These are phyloP conservation scores for Colletotrichum horii DNA, from an alignment of 2,329 filamentous ascomycete species.

Conservation along the genomic window DNA sequence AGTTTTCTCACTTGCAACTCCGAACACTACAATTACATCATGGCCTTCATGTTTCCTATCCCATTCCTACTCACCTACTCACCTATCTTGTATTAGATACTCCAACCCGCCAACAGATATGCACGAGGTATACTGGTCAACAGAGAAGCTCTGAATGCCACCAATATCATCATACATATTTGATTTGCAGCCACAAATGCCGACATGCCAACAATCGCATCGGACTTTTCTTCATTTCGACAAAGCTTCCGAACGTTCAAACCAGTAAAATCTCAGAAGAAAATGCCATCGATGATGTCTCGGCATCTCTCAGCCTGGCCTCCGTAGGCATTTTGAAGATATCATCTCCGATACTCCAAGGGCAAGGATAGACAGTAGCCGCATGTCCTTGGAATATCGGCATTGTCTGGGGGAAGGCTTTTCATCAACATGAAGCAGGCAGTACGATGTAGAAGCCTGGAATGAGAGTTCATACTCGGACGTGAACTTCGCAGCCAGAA, in stretches of 20 bases:
- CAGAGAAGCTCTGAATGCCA: neutral
- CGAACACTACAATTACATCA: too few relatives aligned
- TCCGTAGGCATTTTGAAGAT: too few relatives aligned
- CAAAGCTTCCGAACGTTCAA: neutral
- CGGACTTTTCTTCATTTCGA: too few relatives aligned
- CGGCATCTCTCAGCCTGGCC: neutral
- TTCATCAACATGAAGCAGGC: neutral
- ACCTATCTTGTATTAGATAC: neutral
- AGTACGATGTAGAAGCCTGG: neutral
- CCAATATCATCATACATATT: neutral
- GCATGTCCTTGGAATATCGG: neutral
- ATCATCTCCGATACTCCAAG: too few relatives aligned
- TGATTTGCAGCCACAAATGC: neutral
- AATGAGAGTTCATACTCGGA: neutral
- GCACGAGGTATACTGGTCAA: neutral
- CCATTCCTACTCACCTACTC: too few relatives aligned
- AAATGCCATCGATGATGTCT: neutral
- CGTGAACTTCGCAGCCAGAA: too few relatives aligned
- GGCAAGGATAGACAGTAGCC: neutral
- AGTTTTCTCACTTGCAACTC: neutral
- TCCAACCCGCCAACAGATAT: neutral
- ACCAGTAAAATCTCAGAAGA: fast-evolving
- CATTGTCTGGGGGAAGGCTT: too few relatives aligned
- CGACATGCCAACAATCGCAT: too few relatives aligned
- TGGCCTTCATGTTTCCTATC: too few relatives aligned